Evolutionary conservation across 495 filamentous ascomycete genomes (phyloP).

Genomic region (Hyaloscypha hepaticicola): DNA sequence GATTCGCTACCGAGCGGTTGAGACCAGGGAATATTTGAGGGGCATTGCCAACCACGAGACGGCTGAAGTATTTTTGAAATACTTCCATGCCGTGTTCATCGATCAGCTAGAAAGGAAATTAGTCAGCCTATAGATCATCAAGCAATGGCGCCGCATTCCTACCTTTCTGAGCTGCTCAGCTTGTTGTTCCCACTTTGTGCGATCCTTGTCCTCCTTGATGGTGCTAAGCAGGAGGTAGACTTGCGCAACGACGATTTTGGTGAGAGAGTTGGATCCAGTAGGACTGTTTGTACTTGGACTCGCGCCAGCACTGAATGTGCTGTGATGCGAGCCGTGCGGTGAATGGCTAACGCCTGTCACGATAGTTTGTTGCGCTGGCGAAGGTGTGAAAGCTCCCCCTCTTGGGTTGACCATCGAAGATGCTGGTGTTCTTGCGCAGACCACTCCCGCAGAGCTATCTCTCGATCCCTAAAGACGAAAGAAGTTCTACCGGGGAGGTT

Average conservation of each 20-base stretch:
- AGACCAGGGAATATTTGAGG: constrained; percentile 78
- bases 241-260: constrained; percentile 92
- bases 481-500: constrained; percentile 34
- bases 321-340: constrained; percentile 51
- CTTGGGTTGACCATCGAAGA: constrained; percentile 35
- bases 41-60: constrained; percentile 81
- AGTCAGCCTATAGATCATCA: constrained; percentile 21
- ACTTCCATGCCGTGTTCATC: constrained; percentile 98
- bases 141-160: constrained; percentile 13
- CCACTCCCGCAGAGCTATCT: constrained; percentile 32
- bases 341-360: constrained; percentile 41
- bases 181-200: constrained; percentile 91
- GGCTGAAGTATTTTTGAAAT: constrained; percentile 87
- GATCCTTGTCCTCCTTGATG: constrained; percentile 87
- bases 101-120: constrained; percentile 60
- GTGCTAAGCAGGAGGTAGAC: constrained; percentile 90
- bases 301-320: constrained; percentile 51
- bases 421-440: constrained; percentile 28
- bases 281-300: constrained; percentile 69
- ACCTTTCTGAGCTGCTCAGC: constrained; percentile 90
- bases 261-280: constrained; percentile 55
- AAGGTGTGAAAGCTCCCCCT: constrained; percentile 54
- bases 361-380: constrained; percentile 46
- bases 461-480: constrained; percentile 32
- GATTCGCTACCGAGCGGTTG: constrained; percentile 67